These are phyloP conservation scores for Phytophthora capsici DNA, from an alignment of 352 stramenopile genomes.

Conservation along the genomic window DNA sequence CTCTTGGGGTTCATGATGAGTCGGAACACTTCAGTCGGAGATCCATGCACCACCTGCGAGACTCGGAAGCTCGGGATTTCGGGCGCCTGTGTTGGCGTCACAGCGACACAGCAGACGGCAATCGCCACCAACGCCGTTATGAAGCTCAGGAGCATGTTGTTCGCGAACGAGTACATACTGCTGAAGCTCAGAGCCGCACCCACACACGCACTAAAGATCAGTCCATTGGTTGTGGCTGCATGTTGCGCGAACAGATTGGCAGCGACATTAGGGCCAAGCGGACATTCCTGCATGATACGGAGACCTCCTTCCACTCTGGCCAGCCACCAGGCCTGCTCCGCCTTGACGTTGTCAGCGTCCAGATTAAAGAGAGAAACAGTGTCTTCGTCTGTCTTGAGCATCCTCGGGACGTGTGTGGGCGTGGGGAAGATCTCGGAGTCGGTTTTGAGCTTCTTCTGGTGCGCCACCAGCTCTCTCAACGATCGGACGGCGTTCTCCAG, in stretches of 20 bases:
- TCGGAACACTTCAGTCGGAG: slow-evolving; percentile 82
- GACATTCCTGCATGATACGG: slow-evolving; percentile 88
- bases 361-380: slow-evolving; percentile 87
- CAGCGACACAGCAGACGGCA: slow-evolving; percentile 69
- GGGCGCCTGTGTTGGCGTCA: slow-evolving; percentile 71
- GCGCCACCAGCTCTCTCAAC: slow-evolving; percentile 70
- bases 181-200: slow-evolving; percentile 82
- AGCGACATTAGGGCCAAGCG: slow-evolving; percentile 77
- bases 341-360: slow-evolving; percentile 84
- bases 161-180: slow-evolving; percentile 87
- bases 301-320: slow-evolving; percentile 82
- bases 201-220: slow-evolving; percentile 69
- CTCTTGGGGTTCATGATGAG: slow-evolving; percentile 88
- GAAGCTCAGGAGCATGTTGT: slow-evolving; percentile 86
- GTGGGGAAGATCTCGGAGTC: slow-evolving; percentile 81
- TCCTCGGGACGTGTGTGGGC: slow-evolving; percentile 60
- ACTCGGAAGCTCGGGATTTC: slow-evolving; percentile 88
- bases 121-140: slow-evolving; percentile 67
- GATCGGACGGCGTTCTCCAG: slow-evolving; percentile 83
- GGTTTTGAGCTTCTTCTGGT: slow-evolving; percentile 78
- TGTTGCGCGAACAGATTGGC: slow-evolving; percentile 85
- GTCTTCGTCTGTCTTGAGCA: slow-evolving; percentile 86
- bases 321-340: slow-evolving; percentile 88
- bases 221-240: slow-evolving; percentile 74
- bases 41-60: slow-evolving; percentile 85